Conservation (phyloP, 2,329 filamentous ascomycete species). For the Esteya vermicola region DNA sequence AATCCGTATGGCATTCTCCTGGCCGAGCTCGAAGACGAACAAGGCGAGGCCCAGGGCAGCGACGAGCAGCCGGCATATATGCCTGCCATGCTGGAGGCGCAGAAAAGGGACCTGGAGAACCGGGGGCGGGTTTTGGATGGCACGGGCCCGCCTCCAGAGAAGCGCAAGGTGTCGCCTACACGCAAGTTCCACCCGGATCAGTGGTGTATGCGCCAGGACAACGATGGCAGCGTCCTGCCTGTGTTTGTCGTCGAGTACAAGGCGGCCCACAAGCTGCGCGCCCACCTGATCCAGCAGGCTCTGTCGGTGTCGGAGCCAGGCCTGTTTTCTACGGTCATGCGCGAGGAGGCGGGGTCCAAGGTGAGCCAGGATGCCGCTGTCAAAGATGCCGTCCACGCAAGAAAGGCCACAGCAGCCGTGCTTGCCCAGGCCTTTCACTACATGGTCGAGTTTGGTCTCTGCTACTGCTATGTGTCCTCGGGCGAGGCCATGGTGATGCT, state of each 20-base stretch:
- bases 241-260: conserved; percentile 5
- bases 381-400: not conserved
- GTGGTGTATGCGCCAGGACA: conserved; percentile 1
- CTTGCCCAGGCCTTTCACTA: conserved; percentile 3
- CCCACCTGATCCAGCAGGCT: not conserved
- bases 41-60: no score
- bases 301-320: not conserved
- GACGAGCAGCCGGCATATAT: not conserved
- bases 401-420: not conserved
- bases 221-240: conserved; percentile 1
- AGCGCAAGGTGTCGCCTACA: not conserved
- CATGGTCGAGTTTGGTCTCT: conserved; percentile 5
- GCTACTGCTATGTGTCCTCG: conserved; percentile 2
- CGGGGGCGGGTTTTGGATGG: not conserved
- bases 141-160: not conserved
- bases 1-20: not conserved
- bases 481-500: conserved; percentile 1
- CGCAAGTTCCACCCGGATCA: conserved; percentile 3
- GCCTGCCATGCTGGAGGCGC: conserved; percentile 1
- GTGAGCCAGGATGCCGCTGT: not conserved
- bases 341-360: not conserved
- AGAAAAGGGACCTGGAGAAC: not conserved
- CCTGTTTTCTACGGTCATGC: not conserved
- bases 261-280: conserved; percentile 5
- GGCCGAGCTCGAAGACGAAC: not conserved